These are phyloP conservation scores for Dalbergia oliveri DNA, from an alignment of 306 rosid genomes.

Conservation along the genomic window DNA sequence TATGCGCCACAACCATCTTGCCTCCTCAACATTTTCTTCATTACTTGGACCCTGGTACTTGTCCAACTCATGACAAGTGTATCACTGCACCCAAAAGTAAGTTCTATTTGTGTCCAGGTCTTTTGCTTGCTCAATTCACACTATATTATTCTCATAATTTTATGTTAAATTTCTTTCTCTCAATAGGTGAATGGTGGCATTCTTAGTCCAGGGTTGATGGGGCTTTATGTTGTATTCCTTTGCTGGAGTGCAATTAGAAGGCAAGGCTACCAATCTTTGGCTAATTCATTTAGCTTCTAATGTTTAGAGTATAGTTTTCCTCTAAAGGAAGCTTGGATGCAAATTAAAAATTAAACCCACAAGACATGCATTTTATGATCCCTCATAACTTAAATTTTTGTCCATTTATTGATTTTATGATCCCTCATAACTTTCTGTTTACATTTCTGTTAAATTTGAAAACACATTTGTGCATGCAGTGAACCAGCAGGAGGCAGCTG, in stretches of 20 bases:
- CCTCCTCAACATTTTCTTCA: constrained; percentile 91
- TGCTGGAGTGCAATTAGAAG: constrained; percentile 99
- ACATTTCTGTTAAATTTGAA: constrained; percentile 34
- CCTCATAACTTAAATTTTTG: not conserved
- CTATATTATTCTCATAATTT: constrained; percentile 28
- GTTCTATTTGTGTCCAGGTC: constrained; percentile 26
- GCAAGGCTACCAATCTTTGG: constrained; percentile 48
- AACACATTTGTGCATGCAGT: constrained; percentile 55
- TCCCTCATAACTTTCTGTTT: not conserved
- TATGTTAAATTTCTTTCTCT: not conserved
- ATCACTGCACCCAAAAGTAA: constrained; percentile 91
- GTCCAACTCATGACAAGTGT: constrained; percentile 94
- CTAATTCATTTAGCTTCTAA: constrained; percentile 3
- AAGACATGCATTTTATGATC: not conserved
- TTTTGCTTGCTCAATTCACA: constrained; percentile 18
- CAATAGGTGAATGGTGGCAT: constrained; percentile 87
- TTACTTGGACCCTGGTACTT: constrained; percentile 91
- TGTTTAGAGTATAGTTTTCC: not conserved
- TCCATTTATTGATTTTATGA: constrained; percentile 17
- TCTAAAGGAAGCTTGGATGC: not conserved
- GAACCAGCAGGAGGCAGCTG: constrained; percentile 84
- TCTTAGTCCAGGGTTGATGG: constrained; percentile 94
- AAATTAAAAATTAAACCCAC: no score
- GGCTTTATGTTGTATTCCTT: constrained; percentile 90
- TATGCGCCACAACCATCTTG: constrained; percentile 89